Evolutionary conservation across 208 protist species (phyloP).

Genomic region (Trypanosoma brucei): DNA sequence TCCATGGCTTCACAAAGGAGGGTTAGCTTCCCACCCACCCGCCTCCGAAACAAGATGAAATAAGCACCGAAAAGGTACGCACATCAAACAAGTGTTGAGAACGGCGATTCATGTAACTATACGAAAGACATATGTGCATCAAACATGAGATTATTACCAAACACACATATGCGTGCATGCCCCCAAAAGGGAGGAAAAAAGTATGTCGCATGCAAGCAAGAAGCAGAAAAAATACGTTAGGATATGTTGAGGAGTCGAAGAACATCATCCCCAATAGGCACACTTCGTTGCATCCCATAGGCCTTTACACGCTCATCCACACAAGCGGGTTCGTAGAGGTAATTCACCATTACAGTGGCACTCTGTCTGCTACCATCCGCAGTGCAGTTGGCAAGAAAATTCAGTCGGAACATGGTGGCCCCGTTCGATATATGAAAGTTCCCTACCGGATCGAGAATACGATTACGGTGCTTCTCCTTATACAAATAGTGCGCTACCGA

Average conservation of each 20-base stretch:
- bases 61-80: too few relatives aligned
- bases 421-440: constrained; percentile 89
- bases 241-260: constrained; percentile 14
- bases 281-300: constrained; percentile 55
- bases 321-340: constrained; percentile 63
- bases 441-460: constrained; percentile 72
- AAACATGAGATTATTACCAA: too few relatives aligned
- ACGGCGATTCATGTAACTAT: too few relatives aligned
- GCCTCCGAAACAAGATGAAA: too few relatives aligned
- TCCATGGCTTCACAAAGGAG: too few relatives aligned
- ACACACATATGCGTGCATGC: too few relatives aligned
- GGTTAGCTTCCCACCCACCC: too few relatives aligned
- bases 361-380: constrained; percentile 59
- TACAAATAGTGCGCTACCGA: constrained; percentile 70
- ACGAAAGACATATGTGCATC: too few relatives aligned
- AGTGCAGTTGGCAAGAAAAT: constrained; percentile 72
- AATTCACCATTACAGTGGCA: constrained; percentile 87
- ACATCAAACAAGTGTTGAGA: too few relatives aligned
- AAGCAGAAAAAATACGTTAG: neutral
- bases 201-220: too few relatives aligned
- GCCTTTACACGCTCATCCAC: constrained; percentile 40
- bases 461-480: constrained; percentile 41
- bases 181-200: too few relatives aligned
- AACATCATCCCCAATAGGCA: constrained; percentile 44
- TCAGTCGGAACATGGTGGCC: constrained; percentile 69